These are phyloP conservation scores for Aleurites moluccanus DNA, from an alignment of 441 rosid genomes.

Conservation along the genomic window DNA sequence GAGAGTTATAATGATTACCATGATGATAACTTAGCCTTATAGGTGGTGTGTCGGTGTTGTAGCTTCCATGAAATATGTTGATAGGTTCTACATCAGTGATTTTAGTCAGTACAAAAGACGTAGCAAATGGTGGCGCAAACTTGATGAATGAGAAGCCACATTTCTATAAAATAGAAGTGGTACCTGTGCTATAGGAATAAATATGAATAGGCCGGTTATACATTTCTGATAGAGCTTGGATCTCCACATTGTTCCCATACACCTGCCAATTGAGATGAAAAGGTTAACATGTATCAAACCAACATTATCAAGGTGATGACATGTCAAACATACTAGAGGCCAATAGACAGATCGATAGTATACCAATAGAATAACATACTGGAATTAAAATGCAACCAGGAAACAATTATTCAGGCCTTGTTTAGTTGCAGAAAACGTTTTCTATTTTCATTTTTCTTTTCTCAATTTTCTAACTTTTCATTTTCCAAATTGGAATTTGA, in stretches of 20 bases:
- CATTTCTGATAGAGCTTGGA: conserved; percentile 96
- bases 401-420: too few species aligned
- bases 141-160: conserved; percentile 8
- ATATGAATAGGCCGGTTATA: conserved; percentile 95
- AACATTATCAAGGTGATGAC: background rate
- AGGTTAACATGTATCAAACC: background rate
- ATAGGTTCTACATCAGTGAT: conserved; percentile 67
- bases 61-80: conserved; percentile 92
- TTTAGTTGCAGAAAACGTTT: too few species aligned
- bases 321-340: conserved; percentile 4
- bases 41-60: conserved; percentile 86
- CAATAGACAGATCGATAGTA: background rate
- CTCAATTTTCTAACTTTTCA: too few species aligned
- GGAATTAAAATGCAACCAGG: too few species aligned
- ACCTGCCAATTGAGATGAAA: conserved; percentile 49
- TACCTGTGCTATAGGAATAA: conserved; percentile 90
- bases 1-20: conserved; percentile 96
- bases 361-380: background rate
- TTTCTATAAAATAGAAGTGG: conserved; percentile 14
- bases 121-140: conserved; percentile 9
- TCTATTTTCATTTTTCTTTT: too few species aligned
- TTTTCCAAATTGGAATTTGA: too few species aligned
- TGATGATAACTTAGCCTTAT: conserved; percentile 88
- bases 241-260: conserved; percentile 98
- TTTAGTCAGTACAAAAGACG: conserved; percentile 19